Percentiles rank a stretch among this genome's conserved stretches.
phyloP scores from a whole-genome alignment of 2,329 filamentous ascomycete genomes.

The Nemania sp. region DNA sequence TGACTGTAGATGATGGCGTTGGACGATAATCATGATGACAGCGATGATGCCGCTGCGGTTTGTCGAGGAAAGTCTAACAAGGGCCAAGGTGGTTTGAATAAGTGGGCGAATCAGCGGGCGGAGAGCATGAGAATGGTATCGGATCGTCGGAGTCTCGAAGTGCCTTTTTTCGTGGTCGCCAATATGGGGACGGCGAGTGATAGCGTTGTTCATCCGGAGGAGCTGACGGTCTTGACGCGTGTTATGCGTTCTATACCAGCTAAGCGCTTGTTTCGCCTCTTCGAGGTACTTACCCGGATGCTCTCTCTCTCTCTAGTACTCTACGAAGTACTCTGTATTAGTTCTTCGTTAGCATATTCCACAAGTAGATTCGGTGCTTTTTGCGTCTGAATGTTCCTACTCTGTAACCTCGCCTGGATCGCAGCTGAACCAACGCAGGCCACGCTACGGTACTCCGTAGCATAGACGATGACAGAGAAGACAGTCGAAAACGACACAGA shows the following conservation, averaged over 20 bases:
- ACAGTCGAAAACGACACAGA: background rate
- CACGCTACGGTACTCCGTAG: no score
- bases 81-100: conserved; percentile 14
- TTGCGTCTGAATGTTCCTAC: no score
- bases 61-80: conserved; percentile 15
- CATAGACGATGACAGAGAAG: background rate
- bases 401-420: no score
- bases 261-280: background rate
- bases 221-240: no score
- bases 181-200: background rate
- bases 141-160: conserved; percentile 19
- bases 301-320: background rate
- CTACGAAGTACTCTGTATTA: no score
- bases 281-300: no score
- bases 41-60: conserved; percentile 13
- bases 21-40: conserved; percentile 16
- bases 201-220: background rate
- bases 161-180: conserved; percentile 5
- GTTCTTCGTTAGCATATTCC: no score
- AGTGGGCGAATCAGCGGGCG: conserved; percentile 16
- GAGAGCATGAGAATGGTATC: conserved; percentile 11
- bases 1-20: background rate
- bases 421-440: conserved; percentile 1
- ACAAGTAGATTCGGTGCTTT: no score
- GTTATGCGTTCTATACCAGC: background rate